Conservation (phyloP, 768 basidiomycete genomes). For the Mycena filopes region DNA sequence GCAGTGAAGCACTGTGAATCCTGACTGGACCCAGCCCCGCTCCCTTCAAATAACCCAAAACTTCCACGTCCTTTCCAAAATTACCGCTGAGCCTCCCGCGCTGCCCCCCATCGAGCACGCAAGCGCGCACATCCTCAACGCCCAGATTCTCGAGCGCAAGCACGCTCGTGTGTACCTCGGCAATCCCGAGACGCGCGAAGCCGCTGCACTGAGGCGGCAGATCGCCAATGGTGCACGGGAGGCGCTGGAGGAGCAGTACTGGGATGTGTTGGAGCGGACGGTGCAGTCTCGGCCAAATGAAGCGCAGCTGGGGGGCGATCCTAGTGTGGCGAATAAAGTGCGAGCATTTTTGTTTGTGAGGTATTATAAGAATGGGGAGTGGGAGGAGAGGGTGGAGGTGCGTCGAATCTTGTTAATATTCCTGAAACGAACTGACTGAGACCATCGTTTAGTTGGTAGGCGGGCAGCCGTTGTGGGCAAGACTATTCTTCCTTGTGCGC, state of each 20-base stretch:
- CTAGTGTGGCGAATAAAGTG: slow-evolving; percentile 89
- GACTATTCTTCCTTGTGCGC: slow-evolving; percentile 91
- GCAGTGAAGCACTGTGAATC: too few species aligned
- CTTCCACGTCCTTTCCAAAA: slow-evolving; percentile 80
- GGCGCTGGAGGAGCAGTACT: slow-evolving; percentile 91
- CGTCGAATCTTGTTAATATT: slow-evolving; percentile 32
- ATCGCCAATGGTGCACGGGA: slow-evolving; percentile 82
- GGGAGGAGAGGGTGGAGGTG: slow-evolving; percentile 92
- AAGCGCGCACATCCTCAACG: slow-evolving; percentile 83
- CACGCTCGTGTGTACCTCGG: slow-evolving; percentile 84
- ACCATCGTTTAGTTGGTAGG: slow-evolving; percentile 75
- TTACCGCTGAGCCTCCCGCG: slow-evolving; percentile 79
- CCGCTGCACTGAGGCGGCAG: slow-evolving; percentile 71
- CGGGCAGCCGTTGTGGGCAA: slow-evolving; percentile 92
- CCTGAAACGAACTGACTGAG: slow-evolving; percentile 3
- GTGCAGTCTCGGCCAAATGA: slow-evolving; percentile 85
- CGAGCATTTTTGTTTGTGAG: slow-evolving; percentile 86
- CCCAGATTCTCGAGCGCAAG: slow-evolving; percentile 83
- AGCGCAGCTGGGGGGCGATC: slow-evolving; percentile 91
- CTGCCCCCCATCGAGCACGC: slow-evolving; percentile 83
- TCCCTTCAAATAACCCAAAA: slow-evolving; percentile 73
- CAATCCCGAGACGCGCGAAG: slow-evolving; percentile 70
- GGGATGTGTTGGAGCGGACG: slow-evolving; percentile 83
- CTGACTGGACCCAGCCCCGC: slow-evolving; percentile 55
- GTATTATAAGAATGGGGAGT: slow-evolving; percentile 84